Base-by-base conservation (phyloP, 2,329 filamentous ascomycete genomes). In the Sphaceloma murrayae region DNA sequence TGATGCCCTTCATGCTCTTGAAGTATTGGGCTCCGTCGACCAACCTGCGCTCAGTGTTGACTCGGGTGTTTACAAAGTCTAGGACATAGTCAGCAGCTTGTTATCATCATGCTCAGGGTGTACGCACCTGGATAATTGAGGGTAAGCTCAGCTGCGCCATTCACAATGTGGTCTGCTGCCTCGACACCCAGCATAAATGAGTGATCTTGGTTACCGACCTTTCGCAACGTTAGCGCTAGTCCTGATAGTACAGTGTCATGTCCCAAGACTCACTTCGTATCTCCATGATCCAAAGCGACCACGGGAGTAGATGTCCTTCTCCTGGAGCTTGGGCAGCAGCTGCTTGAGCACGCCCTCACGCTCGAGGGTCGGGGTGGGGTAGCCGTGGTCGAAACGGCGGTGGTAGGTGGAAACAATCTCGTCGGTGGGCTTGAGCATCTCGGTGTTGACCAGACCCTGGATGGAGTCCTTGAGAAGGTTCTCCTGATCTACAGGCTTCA, bases 351-450 rank as follows among this genome's bases (percentile, higher is more conserved):
- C 87, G 54, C 85, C 88, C 67, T 98, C 91, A 67, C 91, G 85
- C 77, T 96, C 91, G 30, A 98, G 78, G 24, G 82, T 77, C 19
- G 91, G 91, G 11, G 91, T 98, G 50, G 91, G 91, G 74, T 98
- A 98, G 54, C 91, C 91, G 73, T 96, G 91, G 65, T 95, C 85
- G 67, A 98, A 98, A 66, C 84, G 80, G 67, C 91, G 86, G 77
- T 95, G 86, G 74, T 98, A 98, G 53, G 88, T 95, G 42, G 87
- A 94, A 58, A 98, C 87, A 53, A 98, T 94, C 72, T 95, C 89
- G 59, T 96, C 91, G 44, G 75, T 74, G 44, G 89, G 73, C 67
- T 81, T 78, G 67, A 98, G 80, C 86, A 98, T 94, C 54, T 94
- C 83, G 13, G 91, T 98, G 77, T 95, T 96, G 74, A 98, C 76